Evolutionary conservation across 805 yeast species (phyloP).

Genomic region (Naumovozyma castellii): DNA sequence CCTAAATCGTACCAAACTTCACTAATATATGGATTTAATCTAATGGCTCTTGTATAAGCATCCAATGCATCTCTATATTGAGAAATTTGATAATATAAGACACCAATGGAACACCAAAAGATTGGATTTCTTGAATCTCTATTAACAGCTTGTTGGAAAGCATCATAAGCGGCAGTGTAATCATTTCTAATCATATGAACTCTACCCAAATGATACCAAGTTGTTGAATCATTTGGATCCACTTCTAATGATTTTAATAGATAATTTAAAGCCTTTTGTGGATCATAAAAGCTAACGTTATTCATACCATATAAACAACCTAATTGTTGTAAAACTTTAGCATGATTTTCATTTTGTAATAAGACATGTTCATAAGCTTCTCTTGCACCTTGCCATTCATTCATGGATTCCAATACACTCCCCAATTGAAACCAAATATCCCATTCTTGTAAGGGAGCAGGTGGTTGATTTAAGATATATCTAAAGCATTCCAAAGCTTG

Average conservation of each 20-base stretch:
- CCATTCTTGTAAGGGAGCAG: constrained; percentile 89
- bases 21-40: constrained; percentile 88
- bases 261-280: constrained; percentile 73
- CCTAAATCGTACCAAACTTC: constrained; percentile 99
- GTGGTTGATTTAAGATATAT: constrained; percentile 83
- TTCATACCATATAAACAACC: constrained; percentile 80
- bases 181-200: constrained; percentile 95
- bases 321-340: constrained; percentile 89
- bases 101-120: constrained; percentile 96
- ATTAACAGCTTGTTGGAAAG: constrained; percentile 97
- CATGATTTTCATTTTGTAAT: constrained; percentile 83
- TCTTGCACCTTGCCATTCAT: constrained; percentile 82
- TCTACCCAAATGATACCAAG: constrained; percentile 95
- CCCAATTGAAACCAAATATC: constrained; percentile 99
- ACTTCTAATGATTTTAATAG: constrained; percentile 81
- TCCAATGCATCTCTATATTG: constrained; percentile 96
- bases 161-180: constrained; percentile 93
- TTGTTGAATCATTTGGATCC: constrained; percentile 84
- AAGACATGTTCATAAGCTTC: constrained; percentile 93
- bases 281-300: constrained; percentile 60
- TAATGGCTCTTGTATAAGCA: constrained; percentile 93
- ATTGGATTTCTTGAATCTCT: constrained; percentile 95
- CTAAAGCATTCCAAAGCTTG: constrained; percentile 91
- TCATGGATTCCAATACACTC: constrained; percentile 85
- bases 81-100: constrained; percentile 87